These are phyloP conservation scores for Yarrowia keelungensis DNA, from an alignment of 805 yeast species.

Conservation along the genomic window DNA sequence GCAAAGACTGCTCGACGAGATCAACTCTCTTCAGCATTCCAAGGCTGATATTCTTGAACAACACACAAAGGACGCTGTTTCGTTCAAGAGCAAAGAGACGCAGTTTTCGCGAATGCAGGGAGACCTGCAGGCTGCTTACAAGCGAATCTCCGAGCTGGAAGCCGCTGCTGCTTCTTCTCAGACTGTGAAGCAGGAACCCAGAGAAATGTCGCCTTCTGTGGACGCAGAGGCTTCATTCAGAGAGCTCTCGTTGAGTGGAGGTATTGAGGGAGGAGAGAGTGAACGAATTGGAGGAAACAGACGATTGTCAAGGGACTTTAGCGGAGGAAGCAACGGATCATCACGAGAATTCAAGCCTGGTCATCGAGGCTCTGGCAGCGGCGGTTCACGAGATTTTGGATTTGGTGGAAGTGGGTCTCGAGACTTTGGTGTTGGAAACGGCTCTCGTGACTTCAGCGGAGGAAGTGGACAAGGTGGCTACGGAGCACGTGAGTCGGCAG, in stretches of 20 bases:
- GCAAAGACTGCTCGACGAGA: constrained; percentile 49
- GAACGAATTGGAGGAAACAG: neutral
- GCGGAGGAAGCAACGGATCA: constrained; percentile 4
- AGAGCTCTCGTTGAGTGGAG: constrained; percentile 4
- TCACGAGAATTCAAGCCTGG: constrained; percentile 6
- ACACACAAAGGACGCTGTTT: constrained; percentile 58
- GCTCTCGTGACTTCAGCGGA: neutral
- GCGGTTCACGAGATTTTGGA: constrained; percentile 6
- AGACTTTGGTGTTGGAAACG: neutral
- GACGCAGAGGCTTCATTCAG: constrained; percentile 33
- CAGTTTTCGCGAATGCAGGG: constrained; percentile 65
- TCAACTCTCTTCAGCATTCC: constrained; percentile 49
- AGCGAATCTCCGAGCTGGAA: constrained; percentile 57
- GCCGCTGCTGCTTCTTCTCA: constrained; percentile 1
- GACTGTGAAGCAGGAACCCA: constrained; percentile 12
- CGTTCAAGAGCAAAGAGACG: constrained; percentile 71
- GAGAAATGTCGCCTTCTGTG: constrained; percentile 16
- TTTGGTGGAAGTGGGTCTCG: neutral
- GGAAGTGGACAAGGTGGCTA: neutral
- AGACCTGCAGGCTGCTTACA: constrained; percentile 65
- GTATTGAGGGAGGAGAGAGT: neutral
- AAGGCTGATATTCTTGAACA: constrained; percentile 56
- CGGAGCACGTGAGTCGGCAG: constrained; percentile 15
- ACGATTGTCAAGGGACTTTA: constrained; percentile 15
- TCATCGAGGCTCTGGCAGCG: constrained; percentile 1